A percentile compares a stretch with the other conserved stretches of the same genome.
phyloP scores from a whole-genome alignment of 1,284 basidiomycete species.

The Rhodotorula glutinis region DNA sequence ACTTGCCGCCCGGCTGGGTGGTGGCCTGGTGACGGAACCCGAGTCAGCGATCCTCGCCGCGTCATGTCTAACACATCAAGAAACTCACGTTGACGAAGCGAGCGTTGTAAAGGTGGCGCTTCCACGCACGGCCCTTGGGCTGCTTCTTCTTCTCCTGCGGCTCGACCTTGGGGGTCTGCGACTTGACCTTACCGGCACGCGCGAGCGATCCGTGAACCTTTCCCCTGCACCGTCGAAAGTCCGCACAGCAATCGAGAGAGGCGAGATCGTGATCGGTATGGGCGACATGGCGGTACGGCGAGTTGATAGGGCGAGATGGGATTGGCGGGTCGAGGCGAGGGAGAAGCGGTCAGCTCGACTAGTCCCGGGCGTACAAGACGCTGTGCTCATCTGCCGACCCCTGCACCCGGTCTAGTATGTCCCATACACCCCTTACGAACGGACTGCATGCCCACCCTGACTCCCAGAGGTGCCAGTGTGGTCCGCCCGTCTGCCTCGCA shows the following conservation, averaged over 20 bases:
- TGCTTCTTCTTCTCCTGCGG: slow-evolving; percentile 42
- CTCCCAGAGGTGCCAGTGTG: background rate
- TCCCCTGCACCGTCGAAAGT: slow-evolving; percentile 49
- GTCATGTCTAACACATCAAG: too few species aligned
- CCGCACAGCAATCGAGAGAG: background rate
- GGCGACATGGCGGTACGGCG: background rate
- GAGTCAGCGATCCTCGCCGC: background rate
- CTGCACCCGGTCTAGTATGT: background rate
- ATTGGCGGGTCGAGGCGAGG: background rate
- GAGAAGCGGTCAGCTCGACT: slow-evolving; percentile 12
- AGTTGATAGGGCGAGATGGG: background rate
- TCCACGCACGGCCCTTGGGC: slow-evolving; percentile 38
- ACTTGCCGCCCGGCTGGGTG: slow-evolving; percentile 46
- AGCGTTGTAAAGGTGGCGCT: slow-evolving; percentile 37
- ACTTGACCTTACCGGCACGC: slow-evolving; percentile 85
- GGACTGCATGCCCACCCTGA: background rate
- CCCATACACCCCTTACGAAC: background rate
- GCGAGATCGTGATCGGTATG: background rate
- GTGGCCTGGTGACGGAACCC: background rate
- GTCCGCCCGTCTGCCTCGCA: background rate
- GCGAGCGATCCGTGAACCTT: slow-evolving; percentile 98
- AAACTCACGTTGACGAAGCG: slow-evolving; percentile 19
- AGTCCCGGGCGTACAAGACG: background rate
- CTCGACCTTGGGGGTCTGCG: slow-evolving; percentile 41
- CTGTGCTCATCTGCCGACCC: slow-evolving; percentile 16